A percentile compares a stretch with the other conserved stretches of the same genome.
Evolutionary conservation across 225 moss, liverwort and hornwort species (phyloP).

Genomic region (Neckera pumila): DNA sequence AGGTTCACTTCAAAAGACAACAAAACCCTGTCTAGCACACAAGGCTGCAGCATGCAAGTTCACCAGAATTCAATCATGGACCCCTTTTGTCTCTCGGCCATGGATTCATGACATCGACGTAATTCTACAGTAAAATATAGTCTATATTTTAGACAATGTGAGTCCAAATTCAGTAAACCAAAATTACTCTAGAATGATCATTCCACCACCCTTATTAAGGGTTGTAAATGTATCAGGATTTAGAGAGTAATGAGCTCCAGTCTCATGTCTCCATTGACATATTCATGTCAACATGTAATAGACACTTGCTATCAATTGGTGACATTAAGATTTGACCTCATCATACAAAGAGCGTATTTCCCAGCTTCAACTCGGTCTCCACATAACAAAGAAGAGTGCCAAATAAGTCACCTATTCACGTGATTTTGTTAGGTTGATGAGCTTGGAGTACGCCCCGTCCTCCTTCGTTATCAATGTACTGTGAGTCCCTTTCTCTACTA

Average conservation of each 20-base stretch:
- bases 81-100: neutral
- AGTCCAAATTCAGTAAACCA: neutral
- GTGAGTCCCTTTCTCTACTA: slow-evolving; percentile 48
- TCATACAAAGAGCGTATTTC: neutral
- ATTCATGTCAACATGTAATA: neutral
- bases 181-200: neutral
- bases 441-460: slow-evolving; percentile 31
- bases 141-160: neutral
- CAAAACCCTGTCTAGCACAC: neutral
- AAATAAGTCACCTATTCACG: neutral
- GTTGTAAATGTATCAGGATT: neutral
- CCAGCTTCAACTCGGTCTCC: neutral
- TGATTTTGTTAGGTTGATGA: slow-evolving; percentile 30
- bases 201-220: neutral
- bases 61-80: neutral
- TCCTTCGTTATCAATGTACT: slow-evolving; percentile 6
- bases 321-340: neutral
- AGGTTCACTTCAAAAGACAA: neutral
- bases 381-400: neutral
- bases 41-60: neutral
- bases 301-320: neutral
- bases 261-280: neutral
- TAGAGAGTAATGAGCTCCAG: neutral
- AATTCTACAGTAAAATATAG: too few relatives aligned
- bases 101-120: neutral